These are phyloP conservation scores for Brassica incana DNA, from an alignment of 345 rosid species.

Conservation along the genomic window DNA sequence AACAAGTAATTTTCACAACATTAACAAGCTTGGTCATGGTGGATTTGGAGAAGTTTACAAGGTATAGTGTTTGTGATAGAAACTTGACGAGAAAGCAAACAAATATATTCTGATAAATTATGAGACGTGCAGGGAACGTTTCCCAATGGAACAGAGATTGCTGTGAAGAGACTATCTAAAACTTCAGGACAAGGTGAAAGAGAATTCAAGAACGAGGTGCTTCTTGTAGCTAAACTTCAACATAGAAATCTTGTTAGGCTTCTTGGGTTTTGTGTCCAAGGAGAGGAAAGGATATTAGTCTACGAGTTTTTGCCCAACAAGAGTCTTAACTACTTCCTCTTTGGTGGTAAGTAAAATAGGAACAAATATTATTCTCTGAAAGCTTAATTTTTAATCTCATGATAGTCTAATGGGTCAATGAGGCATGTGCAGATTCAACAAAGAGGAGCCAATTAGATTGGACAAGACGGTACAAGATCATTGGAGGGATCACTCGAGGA, in stretches of 20 bases:
- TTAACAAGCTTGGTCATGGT: conserved; percentile 9
- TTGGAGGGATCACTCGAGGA: not conserved
- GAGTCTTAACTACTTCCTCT: conserved; percentile 31
- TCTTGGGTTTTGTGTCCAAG: conserved; percentile 45
- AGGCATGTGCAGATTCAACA: not conserved
- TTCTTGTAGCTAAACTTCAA: conserved; percentile 49
- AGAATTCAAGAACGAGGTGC: conserved; percentile 55
- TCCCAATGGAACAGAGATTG: conserved; percentile 41
- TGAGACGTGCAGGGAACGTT: conserved; percentile 23
- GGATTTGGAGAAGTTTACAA: conserved; percentile 33
- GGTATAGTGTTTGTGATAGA: conserved; percentile 29
- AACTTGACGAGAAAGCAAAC: not conserved
- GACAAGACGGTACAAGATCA: not conserved
- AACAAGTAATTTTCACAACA: not conserved
- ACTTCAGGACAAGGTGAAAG: conserved; percentile 50
- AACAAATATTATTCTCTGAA: not conserved
- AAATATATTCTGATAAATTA: not conserved
- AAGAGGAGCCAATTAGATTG: not conserved
- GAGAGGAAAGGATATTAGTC: conserved; percentile 40
- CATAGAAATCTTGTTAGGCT: conserved; percentile 53
- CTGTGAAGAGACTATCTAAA: conserved; percentile 48
- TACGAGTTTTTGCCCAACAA: conserved; percentile 29
- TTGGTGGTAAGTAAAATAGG: not conserved
- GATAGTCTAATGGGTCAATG: not conserved
- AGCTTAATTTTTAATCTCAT: not conserved